Evolutionary conservation across 495 filamentous ascomycete genomes (phyloP).

Genomic region (Parathielavia appendiculata): DNA sequence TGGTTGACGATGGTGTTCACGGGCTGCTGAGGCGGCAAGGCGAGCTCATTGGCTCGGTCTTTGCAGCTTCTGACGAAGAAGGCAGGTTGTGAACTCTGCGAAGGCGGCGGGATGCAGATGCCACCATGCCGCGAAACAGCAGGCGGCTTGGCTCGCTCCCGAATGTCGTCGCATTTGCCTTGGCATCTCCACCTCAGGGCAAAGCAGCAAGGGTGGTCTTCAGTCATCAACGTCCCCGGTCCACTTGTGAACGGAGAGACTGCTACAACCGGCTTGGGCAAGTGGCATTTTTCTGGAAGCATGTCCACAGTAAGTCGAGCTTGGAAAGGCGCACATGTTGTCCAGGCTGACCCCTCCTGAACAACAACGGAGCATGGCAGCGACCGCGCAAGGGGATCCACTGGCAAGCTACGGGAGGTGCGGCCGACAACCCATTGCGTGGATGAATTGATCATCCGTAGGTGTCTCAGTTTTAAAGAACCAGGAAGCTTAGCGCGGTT

Average conservation of each 20-base stretch:
- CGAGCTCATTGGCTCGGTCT: slow-evolving; percentile 8
- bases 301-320: background rate
- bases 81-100: slow-evolving; percentile 15
- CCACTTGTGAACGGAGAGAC: slow-evolving; percentile 4
- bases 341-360: background rate
- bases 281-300: background rate
- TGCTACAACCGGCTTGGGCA: background rate
- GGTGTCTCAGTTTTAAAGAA: too few relatives aligned
- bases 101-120: slow-evolving; percentile 6
- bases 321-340: background rate
- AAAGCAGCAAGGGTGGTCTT: slow-evolving; percentile 1
- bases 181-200: slow-evolving; percentile 5
- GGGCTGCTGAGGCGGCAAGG: background rate
- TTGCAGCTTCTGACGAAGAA: slow-evolving; percentile 7
- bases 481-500: too few relatives aligned
- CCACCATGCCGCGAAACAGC: slow-evolving; percentile 21
- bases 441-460: too few relatives aligned
- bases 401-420: too few relatives aligned
- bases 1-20: background rate
- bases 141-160: slow-evolving; percentile 13
- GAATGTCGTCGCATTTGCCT: too few relatives aligned
- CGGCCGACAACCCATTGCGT: too few relatives aligned
- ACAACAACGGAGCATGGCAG: too few relatives aligned
- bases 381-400: too few relatives aligned
- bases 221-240: background rate